Evolutionary conservation across 139 green algal species (phyloP).

Genomic region (Picochlorum sp.): DNA sequence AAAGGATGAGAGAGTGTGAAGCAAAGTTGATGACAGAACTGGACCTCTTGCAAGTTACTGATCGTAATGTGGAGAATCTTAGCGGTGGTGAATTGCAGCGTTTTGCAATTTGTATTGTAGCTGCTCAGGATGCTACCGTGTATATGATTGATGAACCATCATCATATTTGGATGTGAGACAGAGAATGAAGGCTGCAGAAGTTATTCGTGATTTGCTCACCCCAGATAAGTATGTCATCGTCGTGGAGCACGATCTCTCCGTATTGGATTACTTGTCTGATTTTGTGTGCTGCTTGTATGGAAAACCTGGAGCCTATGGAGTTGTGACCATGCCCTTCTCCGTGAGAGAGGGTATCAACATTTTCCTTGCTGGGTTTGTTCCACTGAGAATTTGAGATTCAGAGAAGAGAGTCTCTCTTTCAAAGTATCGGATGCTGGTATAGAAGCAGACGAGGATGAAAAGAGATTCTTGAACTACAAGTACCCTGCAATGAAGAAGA

Average conservation of each 20-base stretch:
- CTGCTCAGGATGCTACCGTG: conserved; percentile 78
- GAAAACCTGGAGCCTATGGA: conserved; percentile 94
- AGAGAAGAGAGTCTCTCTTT: conserved; percentile 94
- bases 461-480: conserved; percentile 83
- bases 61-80: conserved; percentile 92
- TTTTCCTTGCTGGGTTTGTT: conserved; percentile 93
- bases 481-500: conserved; percentile 91
- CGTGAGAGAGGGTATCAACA: conserved; percentile 82
- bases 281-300: conserved; percentile 99
- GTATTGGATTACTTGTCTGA: conserved; percentile 99
- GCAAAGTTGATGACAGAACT: conserved; percentile 43
- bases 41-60: conserved; percentile 58
- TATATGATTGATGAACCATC: conserved; percentile 99
- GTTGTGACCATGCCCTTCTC: conserved; percentile 97
- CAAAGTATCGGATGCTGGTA: conserved; percentile 68
- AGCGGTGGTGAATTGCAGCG: conserved; percentile 95
- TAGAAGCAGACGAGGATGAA: conserved; percentile 52
- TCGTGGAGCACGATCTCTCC: conserved; percentile 94
- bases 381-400: conserved; percentile 99
- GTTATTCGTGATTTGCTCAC: conserved; percentile 75
- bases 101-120: conserved; percentile 95
- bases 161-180: conserved; percentile 95
- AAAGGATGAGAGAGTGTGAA: conserved; percentile 77
- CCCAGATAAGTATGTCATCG: conserved; percentile 85
- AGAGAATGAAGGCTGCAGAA: conserved; percentile 88